Evolutionary conservation across 441 rosid species (phyloP).

Genomic region (Pelargonium hybrid): DNA sequence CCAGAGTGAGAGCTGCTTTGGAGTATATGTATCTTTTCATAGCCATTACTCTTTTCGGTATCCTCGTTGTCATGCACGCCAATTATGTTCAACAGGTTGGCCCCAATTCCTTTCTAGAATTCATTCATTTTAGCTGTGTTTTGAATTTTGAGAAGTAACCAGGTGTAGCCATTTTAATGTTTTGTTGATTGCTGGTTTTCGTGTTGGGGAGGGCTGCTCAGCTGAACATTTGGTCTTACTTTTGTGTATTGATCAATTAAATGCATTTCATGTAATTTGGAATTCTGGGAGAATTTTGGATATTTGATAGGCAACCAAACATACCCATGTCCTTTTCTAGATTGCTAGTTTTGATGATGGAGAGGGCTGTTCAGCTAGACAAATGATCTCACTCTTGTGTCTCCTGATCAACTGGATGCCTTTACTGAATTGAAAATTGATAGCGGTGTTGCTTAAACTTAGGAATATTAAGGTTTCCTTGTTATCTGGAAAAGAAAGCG

Average conservation of each 20-base stretch:
- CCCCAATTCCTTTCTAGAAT: background rate
- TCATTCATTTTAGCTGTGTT: background rate
- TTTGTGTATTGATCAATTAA: background rate
- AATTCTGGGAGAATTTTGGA: background rate
- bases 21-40: constrained; percentile 68
- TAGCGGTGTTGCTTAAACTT: too few relatives aligned
- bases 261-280: background rate
- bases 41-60: constrained; percentile 71
- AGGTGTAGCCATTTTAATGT: background rate
- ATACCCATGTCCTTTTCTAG: background rate
- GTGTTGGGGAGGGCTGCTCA: background rate
- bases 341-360: background rate
- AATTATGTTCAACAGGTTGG: constrained; percentile 84
- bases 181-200: background rate
- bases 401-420: background rate
- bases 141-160: background rate
- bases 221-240: background rate
- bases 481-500: too few relatives aligned
- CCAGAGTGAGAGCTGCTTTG: constrained; percentile 60
- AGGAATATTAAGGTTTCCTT: too few relatives aligned
- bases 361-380: background rate
- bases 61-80: constrained; percentile 97
- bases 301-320: background rate
- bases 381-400: background rate
- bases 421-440: too few relatives aligned